Evolutionary conservation across 495 filamentous ascomycete species (phyloP), one percentile per base, ranked within the genome.

Genomic region (Penicillium mononematosum): DNA sequence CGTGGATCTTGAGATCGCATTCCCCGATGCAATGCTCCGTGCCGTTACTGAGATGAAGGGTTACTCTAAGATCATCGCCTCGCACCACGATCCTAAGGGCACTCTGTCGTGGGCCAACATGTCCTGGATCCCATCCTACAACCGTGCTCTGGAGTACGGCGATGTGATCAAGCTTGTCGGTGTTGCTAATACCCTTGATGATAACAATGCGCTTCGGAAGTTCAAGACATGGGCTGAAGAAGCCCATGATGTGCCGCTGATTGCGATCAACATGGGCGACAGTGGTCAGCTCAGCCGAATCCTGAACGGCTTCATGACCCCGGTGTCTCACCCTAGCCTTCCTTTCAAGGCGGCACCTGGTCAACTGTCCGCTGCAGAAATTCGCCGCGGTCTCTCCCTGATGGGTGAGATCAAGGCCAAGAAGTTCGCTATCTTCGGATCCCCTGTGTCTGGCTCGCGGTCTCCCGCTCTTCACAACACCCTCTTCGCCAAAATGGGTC

Each of bases 91-190:
- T 69, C 88, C 92, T 11, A 70, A 84, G 56, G 87, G 85, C 19
- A 78, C 81, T 48, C 78, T 97, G 5, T 91, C 87, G 2, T 99
- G 94, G 94, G 83, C 76, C 61, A 92, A 93, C 65, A 89, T 87
- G 52, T 91, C 88, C 27, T 97, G 92, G 94, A 83, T 91, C 49
- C 81, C 83, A 41, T 87, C 81, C 76, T 96, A 92, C 78, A 96
- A 95, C 73, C 86, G 83, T 64, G 92, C 91, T 17, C 76, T 96
- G 27, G 85, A 90, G 58, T 87, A 88, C 63, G 95, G 92, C 45
- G 92, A 98, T 71, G 78, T 96, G 49, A 90, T 96, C 77, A 99
- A 98, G 77, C 88, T 98, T 12, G 88, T 98, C 10, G 94, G 94
- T 27, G 80, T 89, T 53, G 94, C 92, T 11, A 85, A 80, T 36